A percentile compares a stretch with the other conserved stretches of the same genome.
Evolutionary conservation across 352 stramenopile species (phyloP).

Genomic region (Phytophthora meadii): DNA sequence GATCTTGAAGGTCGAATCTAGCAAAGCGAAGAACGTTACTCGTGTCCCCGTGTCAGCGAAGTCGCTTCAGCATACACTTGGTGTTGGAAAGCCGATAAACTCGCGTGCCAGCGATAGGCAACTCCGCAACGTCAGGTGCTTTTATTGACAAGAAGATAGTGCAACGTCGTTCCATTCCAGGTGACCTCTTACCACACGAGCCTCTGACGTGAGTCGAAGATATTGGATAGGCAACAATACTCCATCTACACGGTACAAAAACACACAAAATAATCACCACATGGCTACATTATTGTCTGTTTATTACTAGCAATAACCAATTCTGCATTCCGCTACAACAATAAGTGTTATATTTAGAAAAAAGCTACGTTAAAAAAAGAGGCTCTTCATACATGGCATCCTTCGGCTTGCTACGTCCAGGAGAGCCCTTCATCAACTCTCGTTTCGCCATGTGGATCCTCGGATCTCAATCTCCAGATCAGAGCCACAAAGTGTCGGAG

Average conservation of each 20-base stretch:
- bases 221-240: conserved; percentile 14
- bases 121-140: conserved; percentile 4
- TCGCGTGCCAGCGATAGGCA: neutral
- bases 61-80: conserved; percentile 11
- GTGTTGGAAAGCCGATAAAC: conserved; percentile 14
- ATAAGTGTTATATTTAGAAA: neutral
- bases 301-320: too few relatives aligned
- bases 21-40: neutral
- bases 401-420: conserved; percentile 8
- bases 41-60: conserved; percentile 2
- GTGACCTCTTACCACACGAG: conserved; percentile 6
- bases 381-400: neutral
- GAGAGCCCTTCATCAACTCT: conserved; percentile 22
- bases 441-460: conserved; percentile 52
- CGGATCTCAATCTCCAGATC: neutral
- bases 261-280: conserved; percentile 18
- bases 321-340: too few relatives aligned
- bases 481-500: conserved; percentile 24
- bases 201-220: conserved; percentile 19
- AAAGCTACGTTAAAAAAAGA: neutral
- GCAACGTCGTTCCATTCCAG: conserved; percentile 23
- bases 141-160: conserved; percentile 4
- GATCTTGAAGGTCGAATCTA: conserved; percentile 8
- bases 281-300: conserved; percentile 12
- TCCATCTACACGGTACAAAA: conserved; percentile 2